These are phyloP conservation scores for Gomphus sp. DNA, from an alignment of 1,284 basidiomycete species.

Conservation along the genomic window DNA sequence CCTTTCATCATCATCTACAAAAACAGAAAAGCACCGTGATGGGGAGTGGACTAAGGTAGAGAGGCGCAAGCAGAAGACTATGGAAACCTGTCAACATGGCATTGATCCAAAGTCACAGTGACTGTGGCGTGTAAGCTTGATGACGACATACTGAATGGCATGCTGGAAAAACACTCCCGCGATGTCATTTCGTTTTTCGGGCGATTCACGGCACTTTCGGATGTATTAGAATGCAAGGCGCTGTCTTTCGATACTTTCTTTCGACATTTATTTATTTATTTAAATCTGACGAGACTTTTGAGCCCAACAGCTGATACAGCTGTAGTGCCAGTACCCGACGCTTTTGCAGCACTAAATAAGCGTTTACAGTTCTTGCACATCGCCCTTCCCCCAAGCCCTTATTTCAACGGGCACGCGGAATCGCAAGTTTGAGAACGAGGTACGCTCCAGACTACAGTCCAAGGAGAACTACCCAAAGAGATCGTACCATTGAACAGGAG, in stretches of 20 bases:
- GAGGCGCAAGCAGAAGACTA: conserved; percentile 72
- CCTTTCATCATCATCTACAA: not conserved
- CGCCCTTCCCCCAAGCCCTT: conserved; percentile 63
- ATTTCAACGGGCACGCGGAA: conserved; percentile 83
- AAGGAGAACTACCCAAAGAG: conserved; percentile 37
- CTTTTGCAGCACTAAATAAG: conserved; percentile 42
- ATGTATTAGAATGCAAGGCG: conserved; percentile 63
- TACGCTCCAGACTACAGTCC: conserved; percentile 44
- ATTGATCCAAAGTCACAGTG: conserved; percentile 73
- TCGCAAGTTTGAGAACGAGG: conserved; percentile 71
- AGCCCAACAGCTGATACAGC: conserved; percentile 12
- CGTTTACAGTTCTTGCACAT: conserved; percentile 57
- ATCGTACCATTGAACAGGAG: conserved; percentile 72
- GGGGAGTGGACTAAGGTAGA: conserved; percentile 67
- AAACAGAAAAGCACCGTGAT: conserved; percentile 14
- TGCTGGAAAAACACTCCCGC: conserved; percentile 50
- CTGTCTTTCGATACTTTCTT: not conserved
- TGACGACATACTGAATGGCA: conserved; percentile 60
- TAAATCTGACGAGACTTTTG: not conserved
- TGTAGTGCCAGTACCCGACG: conserved; percentile 27
- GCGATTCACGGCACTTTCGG: conserved; percentile 69
- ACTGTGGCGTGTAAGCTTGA: conserved; percentile 66
- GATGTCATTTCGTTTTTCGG: conserved; percentile 78
- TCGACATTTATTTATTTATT: not conserved
- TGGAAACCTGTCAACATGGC: conserved; percentile 73